Percentiles rank a stretch among this genome's conserved stretches.
Conservation (phyloP, 495 filamentous ascomycete genomes). For the Penicillium desertorum region DNA sequence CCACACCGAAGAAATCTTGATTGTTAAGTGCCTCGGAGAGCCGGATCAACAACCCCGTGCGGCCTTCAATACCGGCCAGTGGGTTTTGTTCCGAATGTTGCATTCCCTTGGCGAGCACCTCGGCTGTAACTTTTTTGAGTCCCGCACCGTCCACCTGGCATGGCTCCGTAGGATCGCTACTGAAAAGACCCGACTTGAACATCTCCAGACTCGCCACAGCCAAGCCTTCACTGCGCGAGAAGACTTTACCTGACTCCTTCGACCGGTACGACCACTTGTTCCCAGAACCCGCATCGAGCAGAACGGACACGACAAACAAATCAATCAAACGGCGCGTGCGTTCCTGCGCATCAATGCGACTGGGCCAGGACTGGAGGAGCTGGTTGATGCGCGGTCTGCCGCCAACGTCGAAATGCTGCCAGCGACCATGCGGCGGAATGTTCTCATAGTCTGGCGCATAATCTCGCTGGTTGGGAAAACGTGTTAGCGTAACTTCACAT, state of each 20-base stretch:
- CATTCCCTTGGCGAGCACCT: conserved; percentile 73
- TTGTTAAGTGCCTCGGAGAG: conserved; percentile 77
- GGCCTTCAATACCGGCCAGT: conserved; percentile 85
- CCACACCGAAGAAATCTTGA: conserved; percentile 79
- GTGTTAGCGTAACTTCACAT: conserved; percentile 20
- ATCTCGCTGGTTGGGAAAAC: conserved; percentile 62
- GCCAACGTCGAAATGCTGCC: conserved; percentile 73
- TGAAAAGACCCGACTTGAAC: conserved; percentile 95
- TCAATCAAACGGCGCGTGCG: conserved; percentile 64
- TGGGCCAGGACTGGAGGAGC: conserved; percentile 64
- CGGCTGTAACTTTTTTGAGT: conserved; percentile 70
- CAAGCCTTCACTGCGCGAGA: conserved; percentile 85
- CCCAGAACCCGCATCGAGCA: conserved; percentile 68
- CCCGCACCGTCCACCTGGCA: conserved; percentile 87
- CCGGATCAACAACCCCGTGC: conserved; percentile 74
- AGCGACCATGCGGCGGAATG: conserved; percentile 73
- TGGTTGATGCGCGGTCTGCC: conserved; percentile 65
- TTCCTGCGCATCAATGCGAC: conserved; percentile 59
- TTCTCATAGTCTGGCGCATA: conserved; percentile 79
- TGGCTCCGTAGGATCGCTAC: conserved; percentile 74
- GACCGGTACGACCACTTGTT: conserved; percentile 79
- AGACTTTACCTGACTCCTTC: conserved; percentile 81
- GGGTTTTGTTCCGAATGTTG: conserved; percentile 80
- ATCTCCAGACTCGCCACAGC: conserved; percentile 95
- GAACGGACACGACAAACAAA: conserved; percentile 66